Evolutionary conservation across 1,284 basidiomycete genomes (phyloP).

Genomic region (Boletus putidus): DNA sequence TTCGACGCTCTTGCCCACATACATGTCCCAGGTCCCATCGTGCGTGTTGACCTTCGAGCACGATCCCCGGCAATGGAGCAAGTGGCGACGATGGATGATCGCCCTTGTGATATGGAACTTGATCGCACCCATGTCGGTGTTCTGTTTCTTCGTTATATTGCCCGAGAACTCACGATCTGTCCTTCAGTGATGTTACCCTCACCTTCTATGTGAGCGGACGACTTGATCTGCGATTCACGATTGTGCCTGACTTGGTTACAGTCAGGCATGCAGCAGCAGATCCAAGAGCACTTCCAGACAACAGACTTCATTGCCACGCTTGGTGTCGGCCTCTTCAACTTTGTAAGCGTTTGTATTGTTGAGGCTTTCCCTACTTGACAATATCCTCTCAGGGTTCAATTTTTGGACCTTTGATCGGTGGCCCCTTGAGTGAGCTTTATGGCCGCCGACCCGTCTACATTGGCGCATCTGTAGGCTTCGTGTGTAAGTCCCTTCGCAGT

Average conservation of each 20-base stretch:
- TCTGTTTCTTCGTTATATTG: neutral
- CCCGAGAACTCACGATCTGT: neutral
- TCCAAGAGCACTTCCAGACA: constrained; percentile 27
- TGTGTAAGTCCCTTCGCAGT: too few relatives aligned
- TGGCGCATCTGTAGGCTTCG: too few relatives aligned
- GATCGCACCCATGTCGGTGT: constrained; percentile 33
- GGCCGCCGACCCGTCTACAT: constrained; percentile 32
- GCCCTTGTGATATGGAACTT: constrained; percentile 33
- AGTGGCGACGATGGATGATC: constrained; percentile 32
- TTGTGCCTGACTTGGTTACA: constrained; percentile 17
- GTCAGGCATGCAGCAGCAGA: constrained; percentile 34
- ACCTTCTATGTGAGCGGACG: constrained; percentile 32
- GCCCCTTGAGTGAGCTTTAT: constrained; percentile 32
- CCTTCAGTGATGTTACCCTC: constrained; percentile 26
- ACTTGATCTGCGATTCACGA: neutral
- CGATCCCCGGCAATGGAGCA: constrained; percentile 33
- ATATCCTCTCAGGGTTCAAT: constrained; percentile 27
- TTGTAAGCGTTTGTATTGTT: constrained; percentile 13
- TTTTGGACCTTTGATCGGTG: constrained; percentile 32
- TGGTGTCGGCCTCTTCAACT: constrained; percentile 33
- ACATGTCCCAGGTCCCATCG: constrained; percentile 27
- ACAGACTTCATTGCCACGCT: constrained; percentile 30
- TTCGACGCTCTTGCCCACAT: constrained; percentile 7
- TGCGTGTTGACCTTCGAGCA: constrained; percentile 21
- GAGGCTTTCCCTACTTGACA: constrained; percentile 4